Evolutionary conservation across 345 rosid genomes (phyloP), one percentile per base, ranked within the genome.

Genomic region (Nephelium lappaceum): DNA sequence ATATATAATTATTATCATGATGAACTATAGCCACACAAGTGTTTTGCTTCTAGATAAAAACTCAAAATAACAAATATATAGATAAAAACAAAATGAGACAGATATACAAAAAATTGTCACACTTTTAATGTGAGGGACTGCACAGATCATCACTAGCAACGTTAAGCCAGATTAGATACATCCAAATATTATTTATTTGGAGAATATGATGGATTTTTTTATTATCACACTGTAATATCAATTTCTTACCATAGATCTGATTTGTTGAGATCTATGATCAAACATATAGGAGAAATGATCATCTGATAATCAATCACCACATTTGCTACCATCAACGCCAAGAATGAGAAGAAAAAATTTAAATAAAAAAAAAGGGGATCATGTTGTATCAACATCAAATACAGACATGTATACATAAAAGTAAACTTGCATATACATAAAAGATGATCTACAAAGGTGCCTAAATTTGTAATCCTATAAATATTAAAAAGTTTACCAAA

Each of bases 11-110:
- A 41, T 41, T 41, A 41, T 31, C 36, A 31, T 31, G 36, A 2
- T 31, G 2, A 2, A 31, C 3, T 31, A 31, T 31, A 31, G 36
- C 36, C n/a, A n/a, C n/a, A n/a, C n/a, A n/a, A n/a, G n/a, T n/a
- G n/a, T n/a, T n/a, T n/a, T n/a, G n/a, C n/a, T n/a, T n/a, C n/a
- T n/a, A n/a, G n/a, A n/a, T n/a, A n/a, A n/a, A n/a, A n/a, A 57
- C 31, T 55, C 36, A 31, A 31, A 31, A 31, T 31, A 31, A 31
- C 3, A 31, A 31, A 31, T 31, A 2, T 31, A 31, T 31, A 31
- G 51, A 39, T 18, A 55, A 72, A 72, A 55, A 57, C 66, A 57
- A 73, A 73, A 60, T 41, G 55, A 73, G 67, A 73, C 55, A 60
- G 36, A 73, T 21, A 6, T 39, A 41, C 25, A 39, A 58, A 14